phyloP scores from a whole-genome alignment of 306 rosid genomes.

The Morella rubra region DNA sequence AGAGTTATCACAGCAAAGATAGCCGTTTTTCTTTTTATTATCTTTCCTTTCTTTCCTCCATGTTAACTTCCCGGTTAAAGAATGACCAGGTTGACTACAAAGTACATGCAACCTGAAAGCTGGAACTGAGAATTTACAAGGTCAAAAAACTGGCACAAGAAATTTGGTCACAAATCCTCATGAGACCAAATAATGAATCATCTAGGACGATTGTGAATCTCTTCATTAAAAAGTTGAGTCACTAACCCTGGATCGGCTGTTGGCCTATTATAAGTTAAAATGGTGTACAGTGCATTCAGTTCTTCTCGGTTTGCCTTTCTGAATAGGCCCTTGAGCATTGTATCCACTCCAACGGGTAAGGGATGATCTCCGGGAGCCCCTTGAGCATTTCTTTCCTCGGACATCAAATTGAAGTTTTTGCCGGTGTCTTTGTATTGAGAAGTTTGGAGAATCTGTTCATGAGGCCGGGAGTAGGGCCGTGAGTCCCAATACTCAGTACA shows the following conservation, averaged over 20 bases:
- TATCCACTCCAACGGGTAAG: conserved; percentile 36
- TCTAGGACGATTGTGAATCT: conserved; percentile 54
- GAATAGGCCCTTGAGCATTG: conserved; percentile 49
- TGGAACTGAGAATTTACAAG: conserved; percentile 55
- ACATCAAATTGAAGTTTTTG: conserved; percentile 20
- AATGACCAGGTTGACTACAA: conserved; percentile 47
- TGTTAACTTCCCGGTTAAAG: conserved; percentile 34
- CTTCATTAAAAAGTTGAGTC: conserved; percentile 63
- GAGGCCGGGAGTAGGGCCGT: conserved; percentile 93
- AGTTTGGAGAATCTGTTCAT: conserved; percentile 67
- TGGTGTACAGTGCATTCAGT: conserved; percentile 61
- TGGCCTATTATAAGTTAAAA: conserved; percentile 50
- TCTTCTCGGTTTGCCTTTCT: conserved; percentile 74
- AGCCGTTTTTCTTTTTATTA: conserved; percentile 8
- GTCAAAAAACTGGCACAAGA: conserved; percentile 27
- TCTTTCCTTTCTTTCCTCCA: conserved; percentile 21
- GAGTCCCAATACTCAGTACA: conserved; percentile 94
- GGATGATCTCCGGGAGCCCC: conserved; percentile 29
- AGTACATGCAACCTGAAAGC: conserved; percentile 44
- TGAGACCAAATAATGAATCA: conserved; percentile 44
- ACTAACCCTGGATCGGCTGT: conserved; percentile 47
- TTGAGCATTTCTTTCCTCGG: conserved; percentile 23
- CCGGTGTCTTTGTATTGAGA: conserved; percentile 39
- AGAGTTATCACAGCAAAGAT: conserved; percentile 27
- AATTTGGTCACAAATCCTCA: conserved; percentile 36